Conservation (phyloP, 78 protist genomes). For the Dictyostelium intermedium region DNA sequence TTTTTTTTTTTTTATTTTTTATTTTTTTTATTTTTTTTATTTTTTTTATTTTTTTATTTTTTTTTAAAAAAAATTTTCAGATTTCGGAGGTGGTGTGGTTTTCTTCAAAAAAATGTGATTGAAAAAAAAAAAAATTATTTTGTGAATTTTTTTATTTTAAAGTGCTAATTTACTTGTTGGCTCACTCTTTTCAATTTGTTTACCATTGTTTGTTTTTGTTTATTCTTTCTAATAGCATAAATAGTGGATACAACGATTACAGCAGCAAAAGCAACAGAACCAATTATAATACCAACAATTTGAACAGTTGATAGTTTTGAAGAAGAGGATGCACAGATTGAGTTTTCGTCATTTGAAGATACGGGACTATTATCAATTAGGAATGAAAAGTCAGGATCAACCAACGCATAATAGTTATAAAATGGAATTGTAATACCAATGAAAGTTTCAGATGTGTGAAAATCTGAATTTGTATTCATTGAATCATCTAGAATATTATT, state of each 20-base stretch:
- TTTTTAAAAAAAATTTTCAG: too few species aligned
- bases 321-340: not conserved
- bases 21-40: too few species aligned
- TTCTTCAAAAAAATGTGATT: too few species aligned
- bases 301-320: not conserved
- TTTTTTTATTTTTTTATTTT: too few species aligned
- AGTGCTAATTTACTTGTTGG: not conserved
- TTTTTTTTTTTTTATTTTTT: too few species aligned
- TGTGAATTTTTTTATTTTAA: too few species aligned
- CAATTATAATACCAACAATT: not conserved
- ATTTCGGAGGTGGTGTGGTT: too few species aligned
- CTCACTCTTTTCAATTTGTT: not conserved
- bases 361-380: not conserved
- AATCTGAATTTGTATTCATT: not conserved
- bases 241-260: not conserved
- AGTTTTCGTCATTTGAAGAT: not conserved
- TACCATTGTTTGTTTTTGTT: too few species aligned
- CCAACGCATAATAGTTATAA: not conserved
- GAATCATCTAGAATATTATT: not conserved
- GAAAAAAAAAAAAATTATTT: too few species aligned
- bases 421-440: conserved; percentile 16
- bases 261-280: not conserved
- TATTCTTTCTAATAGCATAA: too few species aligned
- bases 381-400: conserved; percentile 29
- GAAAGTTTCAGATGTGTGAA: not conserved